Evolutionary conservation across 768 basidiomycete genomes (phyloP), one percentile per base, ranked within the genome.

Genomic region (Suillus tomentosus): DNA sequence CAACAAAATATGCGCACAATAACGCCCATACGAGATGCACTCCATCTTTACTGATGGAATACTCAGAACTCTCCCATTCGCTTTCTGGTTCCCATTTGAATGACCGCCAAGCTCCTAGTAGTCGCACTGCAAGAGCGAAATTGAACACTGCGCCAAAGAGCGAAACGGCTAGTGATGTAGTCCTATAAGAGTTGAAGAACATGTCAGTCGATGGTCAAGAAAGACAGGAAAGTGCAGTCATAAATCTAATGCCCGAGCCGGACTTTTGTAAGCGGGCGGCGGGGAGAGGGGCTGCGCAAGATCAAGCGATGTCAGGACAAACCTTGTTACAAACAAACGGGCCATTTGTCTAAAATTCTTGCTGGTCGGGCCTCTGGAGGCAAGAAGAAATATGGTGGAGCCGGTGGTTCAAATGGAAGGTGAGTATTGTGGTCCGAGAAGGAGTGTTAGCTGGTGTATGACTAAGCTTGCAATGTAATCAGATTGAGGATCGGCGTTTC

Each of bases 1-100:
- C 82, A 8, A 82, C 79, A 70, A 92, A 89, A 74, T 94, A 92
- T 24, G 84, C 76, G 36, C 82, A 85, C 37, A 90, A 79, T 51
- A 93, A 80, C 11, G 79, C 86, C 78, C 88, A 91, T 34, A 91
- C 71, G 60, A 84, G 73, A 43, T 77, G 72, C n/a, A 81, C 75
- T 36, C 76, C 76, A 60, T 84, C 79, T 63, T 76, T 75, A 19
- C 74, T 75, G 71, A 81, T 75, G 5, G 77, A 73, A 65, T 80
- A 79, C 11, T 73, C 67, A 5, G 79, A 74, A n/a, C 79, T 78
- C 61, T 80, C 79, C 84, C 84, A 84, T 62, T 85, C 84, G 65
- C 76, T 79, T 65, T 80, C 83, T 0, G 78, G 73, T 51, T 84
- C 83, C 79, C 81, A 80, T 47, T 72, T 70, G 63, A 84, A 77